Base-by-base conservation (phyloP, 768 basidiomycete genomes). In the Tricholoma flavovirens region DNA sequence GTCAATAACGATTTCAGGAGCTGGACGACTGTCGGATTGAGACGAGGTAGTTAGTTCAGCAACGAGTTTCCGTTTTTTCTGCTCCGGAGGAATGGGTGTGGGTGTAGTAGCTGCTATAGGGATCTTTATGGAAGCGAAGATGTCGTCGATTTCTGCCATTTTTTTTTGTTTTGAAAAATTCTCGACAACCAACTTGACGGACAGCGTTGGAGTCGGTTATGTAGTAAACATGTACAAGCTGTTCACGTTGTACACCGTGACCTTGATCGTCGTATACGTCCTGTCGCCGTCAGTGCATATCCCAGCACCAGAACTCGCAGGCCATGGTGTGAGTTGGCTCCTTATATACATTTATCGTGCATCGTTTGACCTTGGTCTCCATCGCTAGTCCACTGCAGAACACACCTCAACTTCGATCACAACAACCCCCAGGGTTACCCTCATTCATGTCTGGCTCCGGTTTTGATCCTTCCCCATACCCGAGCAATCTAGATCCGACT, bases 81-180 rank as follows among this genome's bases (percentile, higher is more conserved):
- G 78, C 59, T 76, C 73, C 32, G 65, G 65, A 14, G 58, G 59
- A 36, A 67, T 48, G 51, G 71, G 70, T 22, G 73, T 56, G 19
- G 65, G 59, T 19, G 61, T 59, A 15, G 60, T 55, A 32, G 30
- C 30, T 9, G 58, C 49, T 55, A 63, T 69, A 56, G 60, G 51
- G 62, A 75, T 77, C 60, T 71, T 71, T 62, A 79, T 82, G 59
- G 76, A 73, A 38, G 88, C 78, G 69, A 93, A 93, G 65, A 93
- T 93, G 64, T 82, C 83, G 77, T 93, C 90, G 68, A 93, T 93
- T 79, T 92, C 90, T 51, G 86, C 86, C 77, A 80, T 77, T 60
- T 73, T n/a, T n/a, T n/a, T n/a, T n/a, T n/a, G n/a, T n/a, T n/a
- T n/a, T n/a, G n/a, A n/a, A n/a, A n/a, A n/a, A n/a, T n/a, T n/a